Percentiles rank a stretch among this genome's conserved stretches.
Conservation (phyloP, 208 protist genomes). For the Leishmania lainsoni region DNA sequence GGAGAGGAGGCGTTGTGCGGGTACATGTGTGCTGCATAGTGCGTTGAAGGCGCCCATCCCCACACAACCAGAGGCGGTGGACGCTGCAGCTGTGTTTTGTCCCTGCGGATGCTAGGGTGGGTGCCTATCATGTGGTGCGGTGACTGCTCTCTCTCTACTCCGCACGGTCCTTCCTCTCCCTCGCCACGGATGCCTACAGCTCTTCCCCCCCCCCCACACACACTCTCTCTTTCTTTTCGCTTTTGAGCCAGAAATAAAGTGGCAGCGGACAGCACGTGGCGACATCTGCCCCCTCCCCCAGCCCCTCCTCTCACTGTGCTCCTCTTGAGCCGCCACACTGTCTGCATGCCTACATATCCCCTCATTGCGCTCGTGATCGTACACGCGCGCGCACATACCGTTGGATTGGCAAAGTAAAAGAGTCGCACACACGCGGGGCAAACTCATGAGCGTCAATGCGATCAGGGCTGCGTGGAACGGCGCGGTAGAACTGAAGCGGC, state of each 20-base stretch:
- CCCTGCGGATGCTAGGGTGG: not conserved
- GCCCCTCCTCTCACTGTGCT: not conserved
- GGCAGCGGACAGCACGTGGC: not conserved
- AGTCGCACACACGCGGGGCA: not conserved
- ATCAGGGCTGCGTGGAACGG: constrained; percentile 34
- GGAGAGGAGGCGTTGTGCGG: not conserved
- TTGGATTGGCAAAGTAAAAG: not conserved
- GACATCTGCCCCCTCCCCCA: not conserved
- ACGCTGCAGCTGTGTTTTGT: not conserved
- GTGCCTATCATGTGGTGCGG: not conserved
- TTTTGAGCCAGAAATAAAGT: not conserved
- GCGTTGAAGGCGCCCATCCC: not conserved
- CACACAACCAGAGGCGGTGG: not conserved
- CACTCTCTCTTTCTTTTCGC: not conserved
- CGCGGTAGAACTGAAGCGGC: constrained; percentile 64
- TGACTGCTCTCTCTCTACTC: not conserved
- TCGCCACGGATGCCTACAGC: not conserved
- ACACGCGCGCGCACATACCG: not conserved
- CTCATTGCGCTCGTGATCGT: not conserved
- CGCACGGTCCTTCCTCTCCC: not conserved
- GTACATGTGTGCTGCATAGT: not conserved
- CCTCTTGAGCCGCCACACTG: not conserved
- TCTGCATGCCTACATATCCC: not conserved
- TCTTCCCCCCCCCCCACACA: not conserved
- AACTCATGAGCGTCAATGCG: constrained; percentile 4